phyloP scores from a whole-genome alignment of 176 grass and related monocot genomes.

The Triticum timopheevii region DNA sequence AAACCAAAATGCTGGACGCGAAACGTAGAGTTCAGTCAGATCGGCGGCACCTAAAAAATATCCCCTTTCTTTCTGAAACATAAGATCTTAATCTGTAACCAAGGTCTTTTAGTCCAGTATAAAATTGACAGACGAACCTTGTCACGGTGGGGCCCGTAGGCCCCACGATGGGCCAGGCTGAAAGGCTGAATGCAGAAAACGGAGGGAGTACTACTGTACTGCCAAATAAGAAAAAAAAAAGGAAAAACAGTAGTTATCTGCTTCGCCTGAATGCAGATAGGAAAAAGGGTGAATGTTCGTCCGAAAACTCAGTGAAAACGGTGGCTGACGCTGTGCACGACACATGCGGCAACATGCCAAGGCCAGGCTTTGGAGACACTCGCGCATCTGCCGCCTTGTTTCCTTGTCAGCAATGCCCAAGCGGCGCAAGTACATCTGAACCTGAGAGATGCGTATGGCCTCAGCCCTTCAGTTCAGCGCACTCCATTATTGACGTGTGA shows the following conservation, averaged over 20 bases:
- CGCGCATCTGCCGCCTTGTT: background rate
- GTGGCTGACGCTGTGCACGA: background rate
- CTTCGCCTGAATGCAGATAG: background rate
- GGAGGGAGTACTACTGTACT: no score
- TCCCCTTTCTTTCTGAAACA: background rate
- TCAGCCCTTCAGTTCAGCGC: background rate
- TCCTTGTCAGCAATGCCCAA: background rate
- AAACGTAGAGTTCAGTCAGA: background rate
- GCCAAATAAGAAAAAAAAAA: no score
- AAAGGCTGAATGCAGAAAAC: no score
- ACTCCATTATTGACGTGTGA: background rate
- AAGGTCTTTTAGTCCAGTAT: no score
- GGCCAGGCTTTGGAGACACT: background rate
- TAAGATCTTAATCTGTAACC: background rate
- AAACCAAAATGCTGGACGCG: background rate
- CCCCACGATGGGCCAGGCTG: no score
- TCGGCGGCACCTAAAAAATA: background rate
- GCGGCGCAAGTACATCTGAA: background rate
- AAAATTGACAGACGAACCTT: no score
- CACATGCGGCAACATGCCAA: constrained; percentile 1
- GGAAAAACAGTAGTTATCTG: no score
- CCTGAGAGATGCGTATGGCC: background rate
- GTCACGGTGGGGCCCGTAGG: no score
- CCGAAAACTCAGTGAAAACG: background rate
- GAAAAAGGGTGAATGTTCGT: no score